A percentile compares a stretch with the other conserved stretches of the same genome.
phyloP scores from a whole-genome alignment of 345 rosid species.

The Eutrema heterophyllum region DNA sequence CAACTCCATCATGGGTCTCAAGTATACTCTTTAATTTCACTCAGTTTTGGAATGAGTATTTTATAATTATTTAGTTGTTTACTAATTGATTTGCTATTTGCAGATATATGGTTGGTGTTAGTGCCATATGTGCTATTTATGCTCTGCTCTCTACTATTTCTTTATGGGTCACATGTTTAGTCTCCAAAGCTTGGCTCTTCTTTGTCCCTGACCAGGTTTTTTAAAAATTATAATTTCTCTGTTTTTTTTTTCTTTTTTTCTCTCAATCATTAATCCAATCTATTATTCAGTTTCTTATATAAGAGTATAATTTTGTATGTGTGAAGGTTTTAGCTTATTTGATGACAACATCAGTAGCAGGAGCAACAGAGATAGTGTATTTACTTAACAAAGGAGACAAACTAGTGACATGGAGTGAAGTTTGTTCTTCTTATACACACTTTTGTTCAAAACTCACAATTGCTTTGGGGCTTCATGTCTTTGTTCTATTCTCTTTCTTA shows the following conservation, averaged over 20 bases:
- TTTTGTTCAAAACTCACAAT: slow-evolving; percentile 54
- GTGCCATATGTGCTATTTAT: slow-evolving; percentile 60
- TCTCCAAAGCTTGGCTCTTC: slow-evolving; percentile 69
- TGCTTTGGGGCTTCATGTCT: slow-evolving; percentile 59
- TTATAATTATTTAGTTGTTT: neutral
- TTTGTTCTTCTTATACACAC: slow-evolving; percentile 54
- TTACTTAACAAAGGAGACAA: slow-evolving; percentile 63
- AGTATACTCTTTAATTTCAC: slow-evolving; percentile 32
- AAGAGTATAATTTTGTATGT: neutral
- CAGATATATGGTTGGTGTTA: slow-evolving; percentile 72
- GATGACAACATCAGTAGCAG: slow-evolving; percentile 73
- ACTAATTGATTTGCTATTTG: neutral
- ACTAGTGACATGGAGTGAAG: slow-evolving; percentile 80
- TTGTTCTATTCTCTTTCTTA: slow-evolving; percentile 53
- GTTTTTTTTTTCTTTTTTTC: neutral
- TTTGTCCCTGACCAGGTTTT: slow-evolving; percentile 88
- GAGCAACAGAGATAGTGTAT: slow-evolving; percentile 55
- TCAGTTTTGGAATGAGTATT: neutral
- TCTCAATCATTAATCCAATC: neutral
- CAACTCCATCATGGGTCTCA: slow-evolving; percentile 64
- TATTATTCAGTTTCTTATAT: neutral
- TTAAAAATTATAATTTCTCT: neutral
- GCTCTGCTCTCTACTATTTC: slow-evolving; percentile 54
- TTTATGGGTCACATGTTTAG: slow-evolving; percentile 54
- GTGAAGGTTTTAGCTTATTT: slow-evolving; percentile 70